Base-by-base conservation (phyloP, 768 basidiomycete genomes). In the Xerocomus potaroensis region DNA sequence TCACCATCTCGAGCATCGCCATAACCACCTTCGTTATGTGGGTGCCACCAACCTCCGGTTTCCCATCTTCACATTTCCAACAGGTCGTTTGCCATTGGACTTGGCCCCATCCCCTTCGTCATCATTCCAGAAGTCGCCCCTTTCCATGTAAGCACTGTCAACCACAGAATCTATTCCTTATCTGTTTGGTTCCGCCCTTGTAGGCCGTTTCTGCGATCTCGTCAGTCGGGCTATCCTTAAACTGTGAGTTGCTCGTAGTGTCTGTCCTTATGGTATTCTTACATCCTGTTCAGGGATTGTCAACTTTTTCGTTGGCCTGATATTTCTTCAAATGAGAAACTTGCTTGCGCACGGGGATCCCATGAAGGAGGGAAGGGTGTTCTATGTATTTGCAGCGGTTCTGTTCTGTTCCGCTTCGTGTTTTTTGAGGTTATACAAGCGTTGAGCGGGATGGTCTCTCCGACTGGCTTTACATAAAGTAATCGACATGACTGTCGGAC, bases 21-120 rank as follows among this genome's bases (percentile, higher is more conserved):
- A 88, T 93, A 45, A 63, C 88, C 35, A 74, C 78, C 3, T 94
- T 95, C 61, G 82, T 94, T 30, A 88, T 83, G 90, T 87, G 59
- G 41, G 80, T 72, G 35, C 23, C 5, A 19, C 27, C 5, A 38
- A 41, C 39, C 10, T 11, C 22, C n/a, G 26, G 10, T 5, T 42
- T 47, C 33, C 41, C 24, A 5, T 30, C 34, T 47, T 47, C 30
- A 50, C 29, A 6, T 31, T 29, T 38, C 48, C 30, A 40, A 38
- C 48, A 89, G 88, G 67, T 87, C 89, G 1, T 97, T 94, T 65
- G 89, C 93, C 2, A 68, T 87, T 27, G 95, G 94, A 2, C 74
- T 97, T 15, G 95, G 95, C 1, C 93, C 95, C 2, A 70, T 97
- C 27, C 94, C 95, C 0, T 98, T 93, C 60, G 81, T 98, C 31